Conservation (phyloP, 164 flowering plant species). For the Vitis riparia region DNA sequence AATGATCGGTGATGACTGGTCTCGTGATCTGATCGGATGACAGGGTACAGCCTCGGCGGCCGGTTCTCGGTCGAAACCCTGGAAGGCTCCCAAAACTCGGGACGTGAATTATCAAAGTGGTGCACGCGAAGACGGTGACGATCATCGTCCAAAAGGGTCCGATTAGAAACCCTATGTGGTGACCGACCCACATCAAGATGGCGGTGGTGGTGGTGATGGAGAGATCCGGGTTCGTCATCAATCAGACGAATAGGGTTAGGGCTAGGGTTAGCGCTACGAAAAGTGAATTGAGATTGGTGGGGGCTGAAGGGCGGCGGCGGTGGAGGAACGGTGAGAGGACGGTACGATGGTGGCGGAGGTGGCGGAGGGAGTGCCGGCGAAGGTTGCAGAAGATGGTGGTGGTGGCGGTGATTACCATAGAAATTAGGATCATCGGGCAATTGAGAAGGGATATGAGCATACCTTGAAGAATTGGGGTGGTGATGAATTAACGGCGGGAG, state of each 20-base stretch:
- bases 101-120: constrained; percentile 3
- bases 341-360: constrained; percentile 4
- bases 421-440: constrained; percentile 14
- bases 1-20: constrained; percentile 1
- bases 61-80: constrained; percentile 15
- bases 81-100: constrained; percentile 14
- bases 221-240: neutral
- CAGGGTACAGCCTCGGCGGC: neutral
- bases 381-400: constrained; percentile 3
- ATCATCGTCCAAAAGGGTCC: constrained; percentile 6
- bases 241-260: constrained; percentile 10
- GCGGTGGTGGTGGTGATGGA: constrained; percentile 1
- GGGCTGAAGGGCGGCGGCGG: constrained; percentile 13
- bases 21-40: constrained; percentile 10
- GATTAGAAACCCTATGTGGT: neutral
- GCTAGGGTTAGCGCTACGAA: constrained; percentile 4
- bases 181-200: neutral
- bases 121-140: constrained; percentile 3
- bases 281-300: constrained; percentile 19
- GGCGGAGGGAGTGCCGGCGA: constrained; percentile 4
- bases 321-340: constrained; percentile 4
- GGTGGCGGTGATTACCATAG: constrained; percentile 10
- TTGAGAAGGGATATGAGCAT: constrained; percentile 9
- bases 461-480: neutral
- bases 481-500: neutral